Evolutionary conservation across 2,329 filamentous ascomycete genomes (phyloP).

Genomic region (Bertia moriformis): DNA sequence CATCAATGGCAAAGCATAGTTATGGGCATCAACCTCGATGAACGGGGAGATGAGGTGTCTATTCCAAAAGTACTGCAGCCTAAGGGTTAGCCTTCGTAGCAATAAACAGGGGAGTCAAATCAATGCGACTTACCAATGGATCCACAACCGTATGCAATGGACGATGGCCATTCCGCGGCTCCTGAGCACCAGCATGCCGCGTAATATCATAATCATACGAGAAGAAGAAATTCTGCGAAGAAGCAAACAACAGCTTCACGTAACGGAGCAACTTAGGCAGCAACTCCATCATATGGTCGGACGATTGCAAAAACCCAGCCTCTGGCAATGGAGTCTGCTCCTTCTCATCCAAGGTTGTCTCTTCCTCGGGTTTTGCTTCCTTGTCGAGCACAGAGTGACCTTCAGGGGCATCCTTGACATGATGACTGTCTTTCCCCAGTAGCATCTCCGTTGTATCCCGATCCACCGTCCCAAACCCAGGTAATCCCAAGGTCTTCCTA

Average conservation of each 20-base stretch:
- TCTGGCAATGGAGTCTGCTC: not conserved
- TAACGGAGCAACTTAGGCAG: constrained; percentile 75
- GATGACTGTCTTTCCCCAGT: not conserved
- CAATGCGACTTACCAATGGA: constrained; percentile 21
- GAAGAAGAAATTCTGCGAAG: constrained; percentile 79
- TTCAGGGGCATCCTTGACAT: too few species aligned
- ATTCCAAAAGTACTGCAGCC: constrained; percentile 71
- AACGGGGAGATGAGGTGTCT: constrained; percentile 60
- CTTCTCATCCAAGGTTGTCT: not conserved
- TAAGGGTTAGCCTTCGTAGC: constrained; percentile 1
- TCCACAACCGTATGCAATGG: constrained; percentile 64
- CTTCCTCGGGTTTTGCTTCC: not conserved
- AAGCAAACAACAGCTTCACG: constrained; percentile 69
- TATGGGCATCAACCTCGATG: constrained; percentile 55
- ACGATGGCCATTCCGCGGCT: constrained; percentile 19
- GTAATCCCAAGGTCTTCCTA: not conserved
- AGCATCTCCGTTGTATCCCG: not conserved
- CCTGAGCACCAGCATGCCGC: constrained; percentile 32
- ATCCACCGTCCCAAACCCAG: not conserved
- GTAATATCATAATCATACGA: constrained; percentile 92
- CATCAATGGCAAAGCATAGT: constrained; percentile 66
- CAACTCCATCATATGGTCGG: constrained; percentile 27
- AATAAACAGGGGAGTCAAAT: too few species aligned
- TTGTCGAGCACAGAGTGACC: not conserved
- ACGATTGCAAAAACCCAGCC: not conserved